Evolutionary conservation across 176 grass and related monocot species (phyloP).

Genomic region (Lolium rigidum): DNA sequence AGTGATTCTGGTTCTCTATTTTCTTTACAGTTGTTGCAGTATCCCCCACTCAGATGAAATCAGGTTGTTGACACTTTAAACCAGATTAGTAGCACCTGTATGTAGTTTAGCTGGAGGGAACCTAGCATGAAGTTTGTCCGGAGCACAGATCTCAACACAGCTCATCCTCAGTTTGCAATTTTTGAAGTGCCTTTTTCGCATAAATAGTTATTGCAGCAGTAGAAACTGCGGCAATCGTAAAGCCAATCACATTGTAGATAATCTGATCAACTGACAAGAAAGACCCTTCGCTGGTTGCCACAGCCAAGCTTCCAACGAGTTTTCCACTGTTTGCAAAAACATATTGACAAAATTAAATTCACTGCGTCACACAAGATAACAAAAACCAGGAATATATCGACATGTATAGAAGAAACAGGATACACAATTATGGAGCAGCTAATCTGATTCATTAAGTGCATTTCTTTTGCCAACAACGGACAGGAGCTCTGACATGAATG

Average conservation of each 20-base stretch:
- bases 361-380: not conserved
- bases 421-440: not conserved
- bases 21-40: constrained; percentile 61
- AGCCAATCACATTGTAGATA: constrained; percentile 86
- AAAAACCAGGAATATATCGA: constrained; percentile 4
- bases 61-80: constrained; percentile 37
- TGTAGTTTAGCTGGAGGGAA: constrained; percentile 46
- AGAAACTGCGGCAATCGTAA: constrained; percentile 74
- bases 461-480: not conserved
- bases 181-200: constrained; percentile 91
- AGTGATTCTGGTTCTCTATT: constrained; percentile 45
- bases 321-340: constrained; percentile 67
- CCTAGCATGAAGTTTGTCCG: constrained; percentile 24
- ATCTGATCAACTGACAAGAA: constrained; percentile 93
- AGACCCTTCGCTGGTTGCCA: constrained; percentile 78
- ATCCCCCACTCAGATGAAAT: constrained; percentile 36
- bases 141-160: constrained; percentile 40
- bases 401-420: constrained; percentile 15
- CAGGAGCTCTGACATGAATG: not conserved
- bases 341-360: constrained; percentile 32
- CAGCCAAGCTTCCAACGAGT: constrained; percentile 82
- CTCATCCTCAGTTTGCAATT: constrained; percentile 81
- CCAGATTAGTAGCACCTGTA: constrained; percentile 49
- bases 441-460: not conserved
- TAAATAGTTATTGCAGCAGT: constrained; percentile 98